Percentiles rank a stretch among this genome's conserved stretches.
Conservation (phyloP, 306 rosid genomes). For the Citrullus amarus region DNA sequence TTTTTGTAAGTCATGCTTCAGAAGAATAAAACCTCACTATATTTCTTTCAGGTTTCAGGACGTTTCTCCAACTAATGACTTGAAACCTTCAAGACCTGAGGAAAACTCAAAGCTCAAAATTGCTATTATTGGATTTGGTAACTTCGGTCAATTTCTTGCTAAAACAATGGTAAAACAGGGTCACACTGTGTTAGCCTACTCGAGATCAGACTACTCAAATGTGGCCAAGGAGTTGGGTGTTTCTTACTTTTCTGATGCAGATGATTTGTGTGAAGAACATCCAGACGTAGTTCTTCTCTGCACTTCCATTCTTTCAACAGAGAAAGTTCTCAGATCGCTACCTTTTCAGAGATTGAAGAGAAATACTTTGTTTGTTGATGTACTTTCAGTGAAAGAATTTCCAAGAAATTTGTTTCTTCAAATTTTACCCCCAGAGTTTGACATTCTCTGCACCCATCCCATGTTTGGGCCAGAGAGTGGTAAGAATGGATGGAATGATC, state of each 20-base stretch:
- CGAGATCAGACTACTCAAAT: slow-evolving; percentile 57
- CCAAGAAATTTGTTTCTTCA: slow-evolving; percentile 71
- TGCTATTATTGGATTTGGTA: slow-evolving; percentile 77
- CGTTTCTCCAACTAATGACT: slow-evolving; percentile 7
- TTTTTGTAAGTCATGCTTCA: background rate
- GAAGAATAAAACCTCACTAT: background rate
- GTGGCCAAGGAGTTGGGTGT: slow-evolving; percentile 53
- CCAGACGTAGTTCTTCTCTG: slow-evolving; percentile 83
- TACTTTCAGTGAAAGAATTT: slow-evolving; percentile 81
- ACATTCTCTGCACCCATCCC: slow-evolving; percentile 83
- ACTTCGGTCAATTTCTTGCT: slow-evolving; percentile 87
- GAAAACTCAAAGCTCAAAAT: slow-evolving; percentile 49
- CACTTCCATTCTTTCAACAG: slow-evolving; percentile 78
- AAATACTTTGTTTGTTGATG: slow-evolving; percentile 82
- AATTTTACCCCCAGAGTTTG: slow-evolving; percentile 45
- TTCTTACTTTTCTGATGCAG: slow-evolving; percentile 42
- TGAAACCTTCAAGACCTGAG: slow-evolving; percentile 16
- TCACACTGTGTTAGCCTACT: slow-evolving; percentile 63
- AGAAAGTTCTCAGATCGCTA: slow-evolving; percentile 56
- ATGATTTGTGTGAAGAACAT: slow-evolving; percentile 85
- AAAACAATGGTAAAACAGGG: slow-evolving; percentile 54
- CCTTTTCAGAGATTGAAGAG: slow-evolving; percentile 73
- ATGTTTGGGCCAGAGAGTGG: slow-evolving; percentile 99
- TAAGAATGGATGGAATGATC: slow-evolving; percentile 63
- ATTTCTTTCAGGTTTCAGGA: slow-evolving; percentile 22